Base-by-base conservation (phyloP, 108 stramenopile species). In the Cyclotella kingstonii region DNA sequence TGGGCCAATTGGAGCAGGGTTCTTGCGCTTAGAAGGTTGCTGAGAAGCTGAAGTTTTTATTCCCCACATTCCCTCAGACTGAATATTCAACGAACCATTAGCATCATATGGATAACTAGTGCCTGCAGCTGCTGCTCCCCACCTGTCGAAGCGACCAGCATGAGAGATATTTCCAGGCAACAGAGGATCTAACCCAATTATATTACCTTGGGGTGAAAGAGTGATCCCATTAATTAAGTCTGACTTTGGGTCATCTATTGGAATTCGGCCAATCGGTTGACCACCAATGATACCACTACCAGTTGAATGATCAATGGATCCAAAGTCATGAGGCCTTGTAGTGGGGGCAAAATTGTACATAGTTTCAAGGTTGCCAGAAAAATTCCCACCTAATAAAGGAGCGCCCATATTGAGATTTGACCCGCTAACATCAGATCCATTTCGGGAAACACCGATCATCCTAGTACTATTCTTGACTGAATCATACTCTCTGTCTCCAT, bases 41-140 rank as follows among this genome's bases (percentile, higher is more conserved):
- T 34, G 31, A 48, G 41, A 26, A 36, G 33, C 29, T 9, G 54
- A 30, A n/a, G 41, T 39, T 25, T 72, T 62, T 11, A 46, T 58
- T 45, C 57, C 71, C 71, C 71, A 73, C 15, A 66, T 45, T 7
- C 54, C 50, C 26, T 50, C 67, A 0, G 50, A 50, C 18, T 34
- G 30, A 22, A 62, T 28, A 14, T 26, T 36, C 33, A 66, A 66
- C 9, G 50, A 34, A 9, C 60, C 44, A 66, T 54, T 66, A 40
- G 62, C 64, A 26, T 68, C 63, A 52, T 70, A 72, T 52, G 68
- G 46, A 14, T 80, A 71, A 61, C 72, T 61, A 66, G 76, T 59
- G 15, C 48, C 46, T 30, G 79, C 78, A 36, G 54, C 80, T 22
- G 74, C 82, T 34, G 64, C 56, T 19, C 76, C 66, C 65, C 70